Percentiles rank a stretch among this genome's conserved stretches.
These are phyloP conservation scores for Thermomucor indicae-seudaticae DNA, from an alignment of 371 early-diverging fungal species.

Conservation along the genomic window DNA sequence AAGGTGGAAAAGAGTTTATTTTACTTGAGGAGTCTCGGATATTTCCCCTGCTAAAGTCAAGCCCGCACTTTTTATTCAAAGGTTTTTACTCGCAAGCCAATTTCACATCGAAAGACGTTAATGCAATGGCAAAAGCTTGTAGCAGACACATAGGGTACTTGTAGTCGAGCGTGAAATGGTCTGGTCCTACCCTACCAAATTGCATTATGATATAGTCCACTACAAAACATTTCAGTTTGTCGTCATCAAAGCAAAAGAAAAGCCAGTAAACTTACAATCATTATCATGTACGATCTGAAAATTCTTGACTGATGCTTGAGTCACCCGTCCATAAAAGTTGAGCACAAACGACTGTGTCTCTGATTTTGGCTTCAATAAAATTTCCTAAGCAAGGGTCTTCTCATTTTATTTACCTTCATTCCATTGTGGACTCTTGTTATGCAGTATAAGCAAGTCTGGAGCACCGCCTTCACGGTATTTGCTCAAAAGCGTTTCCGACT, in stretches of 20 bases:
- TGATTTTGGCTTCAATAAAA: too few relatives aligned
- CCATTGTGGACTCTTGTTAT: slow-evolving; percentile 94
- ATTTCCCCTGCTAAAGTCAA: too few relatives aligned
- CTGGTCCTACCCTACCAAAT: slow-evolving; percentile 84
- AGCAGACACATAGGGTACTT: slow-evolving; percentile 92
- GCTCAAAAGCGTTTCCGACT: slow-evolving; percentile 62
- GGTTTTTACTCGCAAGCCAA: slow-evolving; percentile 83
- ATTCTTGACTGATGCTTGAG: slow-evolving; percentile 94
- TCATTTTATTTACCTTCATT: slow-evolving; percentile 71
- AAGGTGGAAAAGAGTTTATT: too few relatives aligned
- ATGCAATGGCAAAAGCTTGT: slow-evolving; percentile 92
- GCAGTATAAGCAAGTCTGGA: slow-evolving; percentile 63
- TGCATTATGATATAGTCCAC: slow-evolving; percentile 96
- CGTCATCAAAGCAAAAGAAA: background rate
- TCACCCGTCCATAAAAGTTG: slow-evolving; percentile 94
- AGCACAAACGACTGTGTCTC: slow-evolving; percentile 93
- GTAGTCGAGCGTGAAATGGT: slow-evolving; percentile 91
- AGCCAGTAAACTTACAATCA: slow-evolving; percentile 59
- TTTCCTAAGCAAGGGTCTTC: too few relatives aligned
- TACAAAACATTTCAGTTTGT: too few relatives aligned
- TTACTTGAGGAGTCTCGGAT: too few relatives aligned
- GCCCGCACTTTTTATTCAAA: too few relatives aligned
- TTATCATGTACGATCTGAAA: slow-evolving; percentile 95
- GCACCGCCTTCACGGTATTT: slow-evolving; percentile 58
- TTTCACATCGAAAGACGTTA: slow-evolving; percentile 90